These are phyloP conservation scores for Trichoderma afroharzianum DNA, from an alignment of 2,329 filamentous ascomycete species.

Conservation along the genomic window DNA sequence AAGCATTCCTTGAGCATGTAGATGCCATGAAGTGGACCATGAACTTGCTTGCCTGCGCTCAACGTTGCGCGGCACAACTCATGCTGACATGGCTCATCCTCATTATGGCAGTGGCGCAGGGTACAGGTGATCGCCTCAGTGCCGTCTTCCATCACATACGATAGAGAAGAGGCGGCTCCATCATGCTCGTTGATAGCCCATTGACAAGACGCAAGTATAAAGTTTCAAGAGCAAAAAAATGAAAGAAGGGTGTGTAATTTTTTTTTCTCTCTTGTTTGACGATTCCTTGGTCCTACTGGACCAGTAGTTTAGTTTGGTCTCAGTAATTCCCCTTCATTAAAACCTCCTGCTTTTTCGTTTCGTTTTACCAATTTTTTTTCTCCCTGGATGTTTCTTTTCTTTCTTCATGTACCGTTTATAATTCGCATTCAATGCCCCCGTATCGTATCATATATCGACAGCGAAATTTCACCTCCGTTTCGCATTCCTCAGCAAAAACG, in stretches of 20 bases:
- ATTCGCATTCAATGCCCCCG: neutral
- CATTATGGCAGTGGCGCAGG: neutral
- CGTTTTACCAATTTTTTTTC: neutral
- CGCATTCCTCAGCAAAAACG: constrained; percentile 75
- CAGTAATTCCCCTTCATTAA: neutral
- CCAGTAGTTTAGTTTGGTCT: neutral
- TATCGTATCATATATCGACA: neutral
- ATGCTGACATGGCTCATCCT: neutral
- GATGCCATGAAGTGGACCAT: neutral
- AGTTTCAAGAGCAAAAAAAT: neutral
- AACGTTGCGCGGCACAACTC: neutral
- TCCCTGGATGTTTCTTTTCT: constrained; percentile 8
- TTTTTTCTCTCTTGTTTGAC: neutral
- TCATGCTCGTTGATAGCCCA: constrained; percentile 19
- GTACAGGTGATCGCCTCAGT: neutral
- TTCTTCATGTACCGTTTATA: neutral
- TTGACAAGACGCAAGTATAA: neutral
- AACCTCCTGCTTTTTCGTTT: neutral
- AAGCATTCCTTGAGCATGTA: neutral
- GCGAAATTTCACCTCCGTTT: constrained; percentile 47
- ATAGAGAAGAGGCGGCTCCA: constrained; percentile 12
- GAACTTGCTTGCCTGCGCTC: neutral
- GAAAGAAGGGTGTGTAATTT: neutral
- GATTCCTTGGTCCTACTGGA: neutral
- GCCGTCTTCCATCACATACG: neutral